Evolutionary conservation across 2,329 filamentous ascomycete genomes (phyloP), one percentile per base, ranked within the genome.

Genomic region (Diatrype stigma): DNA sequence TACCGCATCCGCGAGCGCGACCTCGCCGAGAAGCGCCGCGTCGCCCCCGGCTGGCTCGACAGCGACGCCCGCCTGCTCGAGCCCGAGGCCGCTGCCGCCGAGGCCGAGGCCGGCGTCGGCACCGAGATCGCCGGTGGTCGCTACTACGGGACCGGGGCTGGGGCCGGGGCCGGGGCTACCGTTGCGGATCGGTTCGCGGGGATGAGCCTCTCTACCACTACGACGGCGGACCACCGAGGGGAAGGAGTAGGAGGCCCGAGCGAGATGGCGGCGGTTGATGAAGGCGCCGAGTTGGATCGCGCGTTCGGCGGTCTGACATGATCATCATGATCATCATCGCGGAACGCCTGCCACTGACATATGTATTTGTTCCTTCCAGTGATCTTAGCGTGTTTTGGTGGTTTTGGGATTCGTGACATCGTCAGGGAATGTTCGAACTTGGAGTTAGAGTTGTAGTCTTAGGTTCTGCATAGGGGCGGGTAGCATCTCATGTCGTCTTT

Each of bases 1-100:
- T 82, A 86, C 53, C 77, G 73, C 46, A 82, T 88, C 51, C 71
- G 69, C 51, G 81, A 78, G 37, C 75, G 85, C 51, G 88, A 92
- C 56, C 72, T 92, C 54, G 86, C 86, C 4, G 88, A 92, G 80
- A 93, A 91, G 77, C 76, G 90, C 58, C 75, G 87, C 49, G 79
- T 91, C 17, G 89, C 89, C 11, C 89, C 89, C 0, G 89, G 89
- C 0, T 94, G 88, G 86, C 70, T 93, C 60, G 89, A 93, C 61
- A 87, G 86, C 60, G 85, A 89, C 50, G 79, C 81, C 47, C 74
- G 83, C 48, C 71, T 93, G 45, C 67, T 93, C 47, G 79, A 87
- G 69, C 89, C 89, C 0, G 82, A 87, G 70, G 79, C 75, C 60
- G 28, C n/a, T 28, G 42, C 70, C 3, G 76, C 85, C 30, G 71